Evolutionary conservation across 495 filamentous ascomycete species (phyloP).

Genomic region (Penicillium longicatenatum): DNA sequence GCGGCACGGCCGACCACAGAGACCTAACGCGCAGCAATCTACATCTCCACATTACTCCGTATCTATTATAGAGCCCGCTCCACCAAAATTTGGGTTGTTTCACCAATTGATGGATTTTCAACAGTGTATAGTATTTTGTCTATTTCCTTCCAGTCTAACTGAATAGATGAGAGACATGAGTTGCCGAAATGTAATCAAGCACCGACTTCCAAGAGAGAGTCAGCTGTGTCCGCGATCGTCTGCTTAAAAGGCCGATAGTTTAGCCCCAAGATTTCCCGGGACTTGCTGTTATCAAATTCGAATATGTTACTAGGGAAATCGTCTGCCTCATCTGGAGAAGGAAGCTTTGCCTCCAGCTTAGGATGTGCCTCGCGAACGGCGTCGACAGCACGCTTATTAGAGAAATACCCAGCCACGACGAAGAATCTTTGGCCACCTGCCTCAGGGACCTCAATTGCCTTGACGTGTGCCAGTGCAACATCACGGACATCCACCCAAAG

Average conservation of each 20-base stretch:
- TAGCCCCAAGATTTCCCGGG: constrained; percentile 59
- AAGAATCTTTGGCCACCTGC: constrained; percentile 75
- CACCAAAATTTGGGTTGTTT: neutral
- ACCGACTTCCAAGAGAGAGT: constrained; percentile 52
- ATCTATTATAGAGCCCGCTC: neutral
- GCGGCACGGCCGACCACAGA: constrained; percentile 18
- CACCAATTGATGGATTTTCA: neutral
- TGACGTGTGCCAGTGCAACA: constrained; percentile 70
- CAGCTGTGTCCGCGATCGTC: constrained; percentile 57
- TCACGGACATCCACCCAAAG: constrained; percentile 72
- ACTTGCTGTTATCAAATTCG: constrained; percentile 54
- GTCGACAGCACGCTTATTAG: constrained; percentile 66
- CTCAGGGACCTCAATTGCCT: constrained; percentile 65
- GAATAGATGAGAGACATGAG: constrained; percentile 3
- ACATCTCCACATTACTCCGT: neutral
- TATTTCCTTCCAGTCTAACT: neutral
- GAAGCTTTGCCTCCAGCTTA: constrained; percentile 61
- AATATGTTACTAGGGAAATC: constrained; percentile 44
- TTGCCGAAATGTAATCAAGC: constrained; percentile 20
- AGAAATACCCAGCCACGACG: constrained; percentile 61
- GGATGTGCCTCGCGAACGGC: constrained; percentile 66
- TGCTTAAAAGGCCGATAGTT: constrained; percentile 56
- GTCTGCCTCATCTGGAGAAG: constrained; percentile 45
- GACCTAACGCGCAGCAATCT: constrained; percentile 16
- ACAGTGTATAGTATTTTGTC: neutral